Evolutionary conservation across 2,329 filamentous ascomycete genomes (phyloP), one percentile per base, ranked within the genome.

Genomic region (Colletotrichum somersetense): DNA sequence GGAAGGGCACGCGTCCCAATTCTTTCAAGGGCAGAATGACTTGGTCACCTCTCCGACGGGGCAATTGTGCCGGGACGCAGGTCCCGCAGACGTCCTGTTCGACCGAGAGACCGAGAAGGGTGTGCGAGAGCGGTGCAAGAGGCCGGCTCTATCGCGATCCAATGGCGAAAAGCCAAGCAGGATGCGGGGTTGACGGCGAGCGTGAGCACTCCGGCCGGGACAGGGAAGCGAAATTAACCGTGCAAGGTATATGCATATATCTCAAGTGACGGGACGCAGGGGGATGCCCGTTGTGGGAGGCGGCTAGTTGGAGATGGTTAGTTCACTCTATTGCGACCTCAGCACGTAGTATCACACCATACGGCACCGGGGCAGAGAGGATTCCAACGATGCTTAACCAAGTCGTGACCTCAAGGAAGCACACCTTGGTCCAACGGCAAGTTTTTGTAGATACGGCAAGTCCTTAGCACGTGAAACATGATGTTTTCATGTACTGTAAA

Each of bases 31-130:
- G 30, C 30, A 26, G 42, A 42, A 14, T 30, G 30, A 23, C 10
- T 46, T 12, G 52, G n/a, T 55, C 65, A 58, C 69, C 65, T 72
- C 58, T 65, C 58, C 33, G 65, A 64, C 69, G 64, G 69, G 58
- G 65, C 23, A 72, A 72, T 72, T 72, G 30, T 30, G 30, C 69
- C 69, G 65, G 69, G 56, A 61, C 42, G 52, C 68, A 72, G 58
- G 69, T 69, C 58, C 69, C 65, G 65, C 69, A 38, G 44, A 40
- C 40, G 7, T n/a, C 1, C 5, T 48, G 58, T 59, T 72, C 30
- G 65, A 68, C 69, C 69, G 69, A 72, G 42, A 63, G 40, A 20
- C 65, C 55, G 55, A 61, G 44, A 16, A 18, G 33, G 23, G 48
- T 23, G 35, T 35, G 33, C 35, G 35, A 35, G 58, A 18, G 20